These are phyloP conservation scores for Dendrobium nobile DNA, from an alignment of 106 monocot genomes.

Conservation along the genomic window DNA sequence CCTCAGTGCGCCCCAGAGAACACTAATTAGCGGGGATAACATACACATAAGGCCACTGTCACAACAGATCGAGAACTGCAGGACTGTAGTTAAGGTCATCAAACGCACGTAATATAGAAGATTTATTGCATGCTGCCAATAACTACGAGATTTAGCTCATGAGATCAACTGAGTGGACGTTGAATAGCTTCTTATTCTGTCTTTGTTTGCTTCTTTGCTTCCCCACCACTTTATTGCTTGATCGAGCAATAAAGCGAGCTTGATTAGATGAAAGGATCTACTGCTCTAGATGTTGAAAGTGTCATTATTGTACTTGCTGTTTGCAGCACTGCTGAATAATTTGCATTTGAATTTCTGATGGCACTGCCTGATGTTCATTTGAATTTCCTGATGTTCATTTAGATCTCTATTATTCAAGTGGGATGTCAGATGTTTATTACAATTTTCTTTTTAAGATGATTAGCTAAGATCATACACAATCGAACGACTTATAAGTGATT, in stretches of 20 bases:
- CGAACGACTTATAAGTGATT: no score
- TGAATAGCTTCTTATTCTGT: neutral
- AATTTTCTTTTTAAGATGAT: no score
- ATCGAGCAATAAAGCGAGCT: neutral
- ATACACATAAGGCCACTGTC: conserved; percentile 45
- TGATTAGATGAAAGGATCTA: neutral
- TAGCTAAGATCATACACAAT: no score
- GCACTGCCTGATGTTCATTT: no score
- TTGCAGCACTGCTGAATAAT: neutral
- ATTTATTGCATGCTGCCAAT: neutral
- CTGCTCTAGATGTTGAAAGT: neutral
- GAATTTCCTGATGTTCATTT: no score
- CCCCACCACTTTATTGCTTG: neutral
- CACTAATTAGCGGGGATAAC: conserved; percentile 37
- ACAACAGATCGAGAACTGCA: conserved; percentile 23
- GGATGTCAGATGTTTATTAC: no score
- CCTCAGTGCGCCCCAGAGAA: conserved; percentile 28
- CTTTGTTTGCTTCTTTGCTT: neutral
- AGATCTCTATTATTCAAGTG: no score
- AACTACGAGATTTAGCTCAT: neutral
- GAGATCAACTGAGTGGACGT: neutral
- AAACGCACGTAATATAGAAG: conserved; percentile 32
- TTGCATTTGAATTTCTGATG: neutral
- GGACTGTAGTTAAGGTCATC: conserved; percentile 19
- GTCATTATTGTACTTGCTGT: neutral